Percentiles rank a stretch among this genome's conserved stretches.
Evolutionary conservation across 768 basidiomycete genomes (phyloP).

Genomic region (Trametes gibbosa): DNA sequence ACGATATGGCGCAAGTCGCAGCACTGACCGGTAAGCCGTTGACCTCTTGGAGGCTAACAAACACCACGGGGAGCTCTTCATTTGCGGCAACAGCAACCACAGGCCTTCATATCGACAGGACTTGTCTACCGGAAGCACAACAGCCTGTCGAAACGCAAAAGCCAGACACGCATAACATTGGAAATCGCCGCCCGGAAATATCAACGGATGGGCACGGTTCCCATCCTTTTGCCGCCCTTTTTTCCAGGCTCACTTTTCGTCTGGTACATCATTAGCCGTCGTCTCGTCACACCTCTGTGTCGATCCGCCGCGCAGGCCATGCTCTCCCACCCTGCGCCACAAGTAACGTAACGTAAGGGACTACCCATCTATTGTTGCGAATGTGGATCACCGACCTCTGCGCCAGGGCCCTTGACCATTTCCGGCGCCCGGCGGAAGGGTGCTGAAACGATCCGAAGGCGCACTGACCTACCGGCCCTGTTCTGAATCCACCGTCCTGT

Average conservation of each 20-base stretch:
- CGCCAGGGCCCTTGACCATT: not conserved
- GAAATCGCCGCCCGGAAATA: not conserved
- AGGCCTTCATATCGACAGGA: no score
- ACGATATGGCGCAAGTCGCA: no score
- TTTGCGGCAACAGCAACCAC: no score
- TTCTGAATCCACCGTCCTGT: not conserved
- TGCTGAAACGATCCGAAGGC: not conserved
- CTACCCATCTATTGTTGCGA: not conserved
- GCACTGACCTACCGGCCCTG: not conserved
- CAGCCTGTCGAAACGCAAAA: not conserved
- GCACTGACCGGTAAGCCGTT: no score
- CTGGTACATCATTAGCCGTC: not conserved
- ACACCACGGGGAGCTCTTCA: no score
- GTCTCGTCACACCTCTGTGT: not conserved
- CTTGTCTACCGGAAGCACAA: not conserved
- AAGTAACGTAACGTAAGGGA: not conserved
- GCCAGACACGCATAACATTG: not conserved
- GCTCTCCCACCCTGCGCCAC: not conserved
- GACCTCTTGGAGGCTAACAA: not conserved
- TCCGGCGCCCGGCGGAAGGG: not conserved
- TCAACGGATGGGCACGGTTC: not conserved
- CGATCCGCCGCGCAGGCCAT: conserved; percentile 4
- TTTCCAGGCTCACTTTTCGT: not conserved
- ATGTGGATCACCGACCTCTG: not conserved
- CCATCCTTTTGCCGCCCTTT: not conserved